phyloP scores from a whole-genome alignment of 2,329 filamentous ascomycete species.

The Cladophialophora yegresii region DNA sequence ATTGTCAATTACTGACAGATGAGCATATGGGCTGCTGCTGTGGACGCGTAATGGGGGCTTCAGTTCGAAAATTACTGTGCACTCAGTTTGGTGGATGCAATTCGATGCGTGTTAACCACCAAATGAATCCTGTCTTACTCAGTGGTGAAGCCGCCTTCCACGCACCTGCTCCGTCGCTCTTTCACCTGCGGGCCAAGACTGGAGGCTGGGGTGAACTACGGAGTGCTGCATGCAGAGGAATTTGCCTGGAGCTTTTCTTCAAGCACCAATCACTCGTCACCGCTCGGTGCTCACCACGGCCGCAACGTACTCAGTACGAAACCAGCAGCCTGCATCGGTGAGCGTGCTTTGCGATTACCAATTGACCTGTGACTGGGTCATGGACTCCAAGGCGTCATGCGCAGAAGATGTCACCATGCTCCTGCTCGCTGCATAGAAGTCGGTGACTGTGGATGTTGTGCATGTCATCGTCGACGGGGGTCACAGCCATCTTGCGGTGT shows the following conservation, averaged over 20 bases:
- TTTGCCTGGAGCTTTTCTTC: background rate
- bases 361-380: slow-evolving; percentile 15
- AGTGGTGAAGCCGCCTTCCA: background rate
- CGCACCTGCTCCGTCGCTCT: background rate
- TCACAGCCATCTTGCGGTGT: slow-evolving; percentile 2
- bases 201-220: background rate
- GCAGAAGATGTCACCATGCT: slow-evolving; percentile 14
- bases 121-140: background rate
- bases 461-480: slow-evolving; percentile 4
- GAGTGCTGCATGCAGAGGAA: background rate
- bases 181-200: background rate
- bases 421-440: slow-evolving; percentile 6
- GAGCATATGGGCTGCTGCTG: background rate
- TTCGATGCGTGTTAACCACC: background rate
- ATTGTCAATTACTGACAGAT: background rate
- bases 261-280: background rate
- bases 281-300: background rate
- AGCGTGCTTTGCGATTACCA: background rate
- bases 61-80: background rate
- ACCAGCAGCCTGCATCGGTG: background rate
- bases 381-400: background rate
- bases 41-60: background rate
- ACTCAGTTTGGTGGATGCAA: background rate
- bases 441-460: slow-evolving; percentile 16
- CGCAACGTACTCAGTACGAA: background rate